Percentiles rank a stretch among this genome's conserved stretches.
Conservation (phyloP, 2,329 filamentous ascomycete species). For the Cercospora brassicicola region DNA sequence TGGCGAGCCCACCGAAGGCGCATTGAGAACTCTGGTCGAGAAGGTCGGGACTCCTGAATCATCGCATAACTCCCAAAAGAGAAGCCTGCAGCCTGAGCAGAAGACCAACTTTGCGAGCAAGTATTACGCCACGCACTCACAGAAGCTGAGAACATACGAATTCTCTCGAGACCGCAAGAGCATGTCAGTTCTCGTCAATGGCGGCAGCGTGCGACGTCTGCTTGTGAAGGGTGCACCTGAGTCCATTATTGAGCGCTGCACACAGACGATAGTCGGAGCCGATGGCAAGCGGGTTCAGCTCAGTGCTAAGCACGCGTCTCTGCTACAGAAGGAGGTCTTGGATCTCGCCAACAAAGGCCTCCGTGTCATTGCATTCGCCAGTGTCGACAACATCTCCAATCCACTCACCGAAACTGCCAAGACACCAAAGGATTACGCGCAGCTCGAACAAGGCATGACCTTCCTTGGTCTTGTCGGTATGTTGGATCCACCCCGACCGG, state of each 20-base stretch:
- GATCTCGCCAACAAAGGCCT: slow-evolving; percentile 91
- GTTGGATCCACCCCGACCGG: slow-evolving; percentile 92
- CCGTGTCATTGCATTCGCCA: slow-evolving; percentile 90
- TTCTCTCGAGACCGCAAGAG: slow-evolving; percentile 98
- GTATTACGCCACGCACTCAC: slow-evolving; percentile 75
- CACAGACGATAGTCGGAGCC: slow-evolving; percentile 73
- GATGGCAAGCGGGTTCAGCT: slow-evolving; percentile 76
- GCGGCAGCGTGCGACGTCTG: slow-evolving; percentile 70
- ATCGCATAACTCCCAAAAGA: slow-evolving; percentile 55
- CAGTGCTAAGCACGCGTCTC: slow-evolving; percentile 64
- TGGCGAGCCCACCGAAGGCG: slow-evolving; percentile 93
- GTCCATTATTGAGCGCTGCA: slow-evolving; percentile 88
- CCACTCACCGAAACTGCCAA: slow-evolving; percentile 71
- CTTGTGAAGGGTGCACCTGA: slow-evolving; percentile 97
- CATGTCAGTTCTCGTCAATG: slow-evolving; percentile 90
- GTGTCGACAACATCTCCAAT: slow-evolving; percentile 70
- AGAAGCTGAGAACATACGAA: slow-evolving; percentile 83
- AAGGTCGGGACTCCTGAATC: slow-evolving; percentile 85
- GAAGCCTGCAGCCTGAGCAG: slow-evolving; percentile 53
- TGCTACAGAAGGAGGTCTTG: slow-evolving; percentile 76
- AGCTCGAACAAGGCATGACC: slow-evolving; percentile 91
- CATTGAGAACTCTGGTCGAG: slow-evolving; percentile 84
- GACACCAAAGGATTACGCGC: slow-evolving; percentile 76
- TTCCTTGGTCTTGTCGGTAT: slow-evolving; percentile 91
- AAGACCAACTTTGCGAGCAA: slow-evolving; percentile 79